phyloP scores from a whole-genome alignment of 495 filamentous ascomycete genomes.

The Sordaria brevicollis region DNA sequence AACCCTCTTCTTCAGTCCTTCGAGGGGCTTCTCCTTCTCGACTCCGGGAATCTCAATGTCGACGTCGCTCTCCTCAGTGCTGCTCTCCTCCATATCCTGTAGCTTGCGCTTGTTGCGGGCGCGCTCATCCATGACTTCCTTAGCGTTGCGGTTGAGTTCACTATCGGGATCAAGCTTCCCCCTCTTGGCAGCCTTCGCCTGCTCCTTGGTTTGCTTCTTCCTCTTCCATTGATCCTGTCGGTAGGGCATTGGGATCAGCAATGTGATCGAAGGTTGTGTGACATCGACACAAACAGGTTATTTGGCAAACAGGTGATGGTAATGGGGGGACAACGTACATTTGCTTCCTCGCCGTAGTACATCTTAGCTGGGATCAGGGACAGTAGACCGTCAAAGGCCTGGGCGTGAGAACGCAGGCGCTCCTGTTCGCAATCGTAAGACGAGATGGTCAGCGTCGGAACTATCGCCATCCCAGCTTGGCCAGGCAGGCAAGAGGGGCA shows the following conservation, averaged over 20 bases:
- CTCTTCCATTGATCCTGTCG: slow-evolving; percentile 72
- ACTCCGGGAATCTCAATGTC: slow-evolving; percentile 31
- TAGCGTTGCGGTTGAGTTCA: slow-evolving; percentile 56
- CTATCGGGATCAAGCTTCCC: slow-evolving; percentile 83
- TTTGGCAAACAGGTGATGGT: not conserved
- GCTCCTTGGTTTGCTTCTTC: slow-evolving; percentile 80
- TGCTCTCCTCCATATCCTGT: slow-evolving; percentile 19
- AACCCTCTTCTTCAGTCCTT: slow-evolving; percentile 40
- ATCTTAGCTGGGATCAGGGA: slow-evolving; percentile 88
- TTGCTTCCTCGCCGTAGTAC: slow-evolving; percentile 81
- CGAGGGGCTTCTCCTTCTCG: slow-evolving; percentile 42
- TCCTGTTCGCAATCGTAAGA: slow-evolving; percentile 43
- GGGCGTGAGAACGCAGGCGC: slow-evolving; percentile 72
- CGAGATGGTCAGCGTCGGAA: slow-evolving; percentile 1
- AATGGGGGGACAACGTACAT: slow-evolving; percentile 47
- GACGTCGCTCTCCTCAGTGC: slow-evolving; percentile 25
- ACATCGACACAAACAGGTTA: slow-evolving; percentile 6
- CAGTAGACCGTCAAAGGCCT: slow-evolving; percentile 83
- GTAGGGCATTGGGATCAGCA: slow-evolving; percentile 8
- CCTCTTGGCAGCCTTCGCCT: slow-evolving; percentile 62
- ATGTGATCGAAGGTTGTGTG: slow-evolving; percentile 1
- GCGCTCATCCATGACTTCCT: slow-evolving; percentile 77
- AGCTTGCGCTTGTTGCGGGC: slow-evolving; percentile 57
- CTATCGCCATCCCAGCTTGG: not conserved
- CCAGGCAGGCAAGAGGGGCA: not conserved